A percentile compares a stretch with the other conserved stretches of the same genome.
Conservation (phyloP, 305 asterid genomes). For the Plantago rigida region DNA sequence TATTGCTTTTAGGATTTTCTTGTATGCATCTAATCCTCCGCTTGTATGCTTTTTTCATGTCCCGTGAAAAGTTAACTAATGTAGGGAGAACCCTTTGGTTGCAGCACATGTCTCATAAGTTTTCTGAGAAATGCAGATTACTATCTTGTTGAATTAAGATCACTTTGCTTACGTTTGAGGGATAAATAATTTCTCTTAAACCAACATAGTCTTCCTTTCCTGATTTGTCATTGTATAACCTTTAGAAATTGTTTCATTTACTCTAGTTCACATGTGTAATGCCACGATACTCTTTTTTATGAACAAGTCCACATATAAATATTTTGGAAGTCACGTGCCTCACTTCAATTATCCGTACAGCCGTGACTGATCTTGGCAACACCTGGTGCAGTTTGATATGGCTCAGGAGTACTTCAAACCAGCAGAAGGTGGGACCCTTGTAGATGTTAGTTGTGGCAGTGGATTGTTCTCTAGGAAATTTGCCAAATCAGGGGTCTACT, state of each 20-base stretch:
- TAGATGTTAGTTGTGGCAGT: constrained; percentile 91
- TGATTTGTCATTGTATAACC: too few relatives aligned
- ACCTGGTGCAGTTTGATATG: constrained; percentile 66
- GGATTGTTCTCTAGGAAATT: constrained; percentile 87
- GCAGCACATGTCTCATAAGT: neutral
- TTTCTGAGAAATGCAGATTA: too few relatives aligned
- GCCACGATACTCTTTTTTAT: too few relatives aligned
- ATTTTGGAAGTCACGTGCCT: constrained; percentile 6
- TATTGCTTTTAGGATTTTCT: neutral
- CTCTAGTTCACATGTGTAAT: too few relatives aligned
- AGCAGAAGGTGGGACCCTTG: constrained; percentile 72
- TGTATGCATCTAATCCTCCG: neutral
- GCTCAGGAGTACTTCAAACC: constrained; percentile 74
- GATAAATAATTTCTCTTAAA: too few relatives aligned
- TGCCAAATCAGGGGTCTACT: constrained; percentile 65
- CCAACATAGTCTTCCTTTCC: too few relatives aligned
- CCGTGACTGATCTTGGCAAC: constrained; percentile 11
- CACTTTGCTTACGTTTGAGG: too few relatives aligned
- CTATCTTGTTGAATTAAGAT: too few relatives aligned
- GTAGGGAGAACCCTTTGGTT: neutral
- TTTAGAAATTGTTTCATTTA: too few relatives aligned
- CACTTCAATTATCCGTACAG: constrained; percentile 15
- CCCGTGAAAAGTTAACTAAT: neutral
- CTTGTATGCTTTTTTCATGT: neutral
- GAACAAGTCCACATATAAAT: constrained; percentile 11